These are phyloP conservation scores for Pythium coloratum DNA, from an alignment of 352 stramenopile species.

Conservation along the genomic window DNA sequence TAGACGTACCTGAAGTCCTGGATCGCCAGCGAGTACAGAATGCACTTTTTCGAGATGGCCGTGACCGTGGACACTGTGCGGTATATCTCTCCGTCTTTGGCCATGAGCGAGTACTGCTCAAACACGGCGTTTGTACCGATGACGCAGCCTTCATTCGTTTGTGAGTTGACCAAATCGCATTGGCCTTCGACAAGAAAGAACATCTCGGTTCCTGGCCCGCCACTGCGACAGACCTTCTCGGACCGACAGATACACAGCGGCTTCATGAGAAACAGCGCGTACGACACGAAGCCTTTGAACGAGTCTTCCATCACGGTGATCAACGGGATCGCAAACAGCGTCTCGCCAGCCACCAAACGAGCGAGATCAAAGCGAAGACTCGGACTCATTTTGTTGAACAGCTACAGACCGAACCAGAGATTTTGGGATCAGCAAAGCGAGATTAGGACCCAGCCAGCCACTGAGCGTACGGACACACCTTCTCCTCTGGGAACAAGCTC, in stretches of 20 bases:
- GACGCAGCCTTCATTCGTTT: slow-evolving; percentile 53
- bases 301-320: slow-evolving; percentile 86
- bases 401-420: slow-evolving; percentile 24
- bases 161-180: slow-evolving; percentile 77
- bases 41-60: slow-evolving; percentile 62
- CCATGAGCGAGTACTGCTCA: slow-evolving; percentile 83
- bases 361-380: slow-evolving; percentile 82
- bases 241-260: slow-evolving; percentile 65
- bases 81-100: slow-evolving; percentile 66
- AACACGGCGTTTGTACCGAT: slow-evolving; percentile 75
- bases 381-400: slow-evolving; percentile 81
- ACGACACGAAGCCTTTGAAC: slow-evolving; percentile 90
- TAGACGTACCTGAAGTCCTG: slow-evolving; percentile 69
- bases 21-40: slow-evolving; percentile 81
- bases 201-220: slow-evolving; percentile 71
- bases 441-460: no score
- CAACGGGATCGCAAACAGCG: slow-evolving; percentile 76
- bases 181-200: slow-evolving; percentile 86
- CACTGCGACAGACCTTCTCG: slow-evolving; percentile 76
- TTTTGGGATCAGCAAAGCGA: neutral
- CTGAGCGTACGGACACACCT: slow-evolving; percentile 32
- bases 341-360: slow-evolving; percentile 72
- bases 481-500: slow-evolving; percentile 80
- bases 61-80: slow-evolving; percentile 73
- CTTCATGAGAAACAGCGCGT: slow-evolving; percentile 80